Conservation (phyloP, 2,329 filamentous ascomycete species). For the Botrytis fragariae region DNA sequence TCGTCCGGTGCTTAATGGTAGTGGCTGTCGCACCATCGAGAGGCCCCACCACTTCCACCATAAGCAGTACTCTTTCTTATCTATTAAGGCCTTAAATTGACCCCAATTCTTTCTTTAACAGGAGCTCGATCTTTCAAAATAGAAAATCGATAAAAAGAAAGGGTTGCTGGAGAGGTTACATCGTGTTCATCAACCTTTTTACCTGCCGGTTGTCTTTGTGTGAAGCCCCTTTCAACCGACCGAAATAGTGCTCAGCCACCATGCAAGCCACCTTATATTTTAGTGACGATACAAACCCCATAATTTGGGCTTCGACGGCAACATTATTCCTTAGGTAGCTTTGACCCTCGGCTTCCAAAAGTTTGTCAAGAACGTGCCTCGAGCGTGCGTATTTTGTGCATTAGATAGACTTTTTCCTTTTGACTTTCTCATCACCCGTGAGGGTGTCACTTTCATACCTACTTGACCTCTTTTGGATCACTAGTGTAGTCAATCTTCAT, state of each 20-base stretch:
- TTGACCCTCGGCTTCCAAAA: neutral
- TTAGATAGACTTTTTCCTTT: neutral
- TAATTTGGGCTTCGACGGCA: neutral
- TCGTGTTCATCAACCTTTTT: neutral
- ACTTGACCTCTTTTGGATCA: neutral
- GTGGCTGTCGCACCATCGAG: neutral
- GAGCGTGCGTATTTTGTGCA: neutral
- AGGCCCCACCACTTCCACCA: neutral
- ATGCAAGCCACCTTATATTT: neutral
- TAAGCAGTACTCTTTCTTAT: neutral
- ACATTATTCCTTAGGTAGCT: neutral
- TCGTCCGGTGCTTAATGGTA: neutral
- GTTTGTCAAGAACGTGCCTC: neutral
- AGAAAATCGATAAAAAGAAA: neutral
- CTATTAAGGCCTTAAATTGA: neutral
- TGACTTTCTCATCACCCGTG: neutral
- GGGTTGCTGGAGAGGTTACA: neutral
- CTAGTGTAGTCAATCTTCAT: neutral
- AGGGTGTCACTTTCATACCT: neutral
- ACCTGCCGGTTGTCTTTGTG: neutral
- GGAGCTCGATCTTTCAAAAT: neutral
- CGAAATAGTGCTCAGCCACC: neutral
- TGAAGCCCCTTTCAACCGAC: neutral
- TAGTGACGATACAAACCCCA: neutral
- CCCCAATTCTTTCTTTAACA: neutral